These are phyloP conservation scores for Prunus persica DNA, from an alignment of 306 rosid species.

Conservation along the genomic window Prunus_persica_NCBIv2 NC_034016.1:17432001-17432500, in stretches of 20 bases:
- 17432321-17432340: constrained; percentile 39
- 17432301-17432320: constrained; percentile 46
- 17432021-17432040: constrained; percentile 30
- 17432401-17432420: constrained; percentile 45
- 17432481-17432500: constrained; percentile 61
- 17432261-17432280: constrained; percentile 60
- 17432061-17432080: constrained; percentile 19
- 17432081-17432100: constrained; percentile 29
- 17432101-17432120: constrained; percentile 37
- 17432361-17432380: constrained; percentile 49
- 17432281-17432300: constrained; percentile 48
- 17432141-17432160: constrained; percentile 38
- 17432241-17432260: constrained; percentile 44
- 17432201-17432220: constrained; percentile 37
- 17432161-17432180: constrained; percentile 28
- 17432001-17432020: constrained; percentile 33
- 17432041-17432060: constrained; percentile 41
- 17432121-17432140: constrained; percentile 38
- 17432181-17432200: constrained; percentile 35
- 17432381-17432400: constrained; percentile 61
- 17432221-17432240: constrained; percentile 40
- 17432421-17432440: constrained; percentile 44
- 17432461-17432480: constrained; percentile 49
- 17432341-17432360: constrained; percentile 48
- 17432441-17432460: constrained; percentile 46